Evolutionary conservation across 129 eudicot species (phyloP).

Genomic region (Flaveria trinervia): DNA sequence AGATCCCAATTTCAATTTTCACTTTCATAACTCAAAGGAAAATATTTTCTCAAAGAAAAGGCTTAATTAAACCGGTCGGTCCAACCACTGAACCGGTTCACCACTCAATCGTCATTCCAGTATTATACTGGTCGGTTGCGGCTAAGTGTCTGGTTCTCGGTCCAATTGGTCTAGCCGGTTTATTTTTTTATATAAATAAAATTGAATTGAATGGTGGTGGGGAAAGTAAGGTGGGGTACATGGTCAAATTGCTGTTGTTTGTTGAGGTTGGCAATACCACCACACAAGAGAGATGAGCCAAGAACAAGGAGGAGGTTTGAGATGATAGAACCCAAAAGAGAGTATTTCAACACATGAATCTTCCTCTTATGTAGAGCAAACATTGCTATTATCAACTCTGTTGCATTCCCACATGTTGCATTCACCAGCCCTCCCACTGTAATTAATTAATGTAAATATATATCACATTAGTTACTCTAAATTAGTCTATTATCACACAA

Average conservation of each 20-base stretch:
- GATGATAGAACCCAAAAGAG: constrained; percentile 81
- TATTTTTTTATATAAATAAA: no score
- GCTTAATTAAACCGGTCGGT: no score
- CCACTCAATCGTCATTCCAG: no score
- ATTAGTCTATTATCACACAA: no score
- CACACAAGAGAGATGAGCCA: constrained; percentile 83
- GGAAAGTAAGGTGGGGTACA: constrained; percentile 39
- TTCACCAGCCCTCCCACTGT: constrained; percentile 95
- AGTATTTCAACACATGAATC: constrained; percentile 72
- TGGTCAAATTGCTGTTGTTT: constrained; percentile 74
- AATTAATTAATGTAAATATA: not conserved
- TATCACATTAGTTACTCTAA: not conserved
- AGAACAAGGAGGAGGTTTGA: constrained; percentile 93
- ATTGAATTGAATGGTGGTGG: no score
- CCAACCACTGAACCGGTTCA: no score
- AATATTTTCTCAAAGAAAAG: no score
- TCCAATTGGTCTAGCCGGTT: no score
- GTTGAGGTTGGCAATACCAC: constrained; percentile 69
- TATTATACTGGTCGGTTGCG: no score
- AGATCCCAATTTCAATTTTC: no score
- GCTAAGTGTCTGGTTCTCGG: no score
- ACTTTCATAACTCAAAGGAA: no score
- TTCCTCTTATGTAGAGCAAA: constrained; percentile 67
- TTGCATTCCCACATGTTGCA: constrained; percentile 97
- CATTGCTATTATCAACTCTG: constrained; percentile 92